Conservation (phyloP, 768 basidiomycete species). For the Boletus sp. region DNA sequence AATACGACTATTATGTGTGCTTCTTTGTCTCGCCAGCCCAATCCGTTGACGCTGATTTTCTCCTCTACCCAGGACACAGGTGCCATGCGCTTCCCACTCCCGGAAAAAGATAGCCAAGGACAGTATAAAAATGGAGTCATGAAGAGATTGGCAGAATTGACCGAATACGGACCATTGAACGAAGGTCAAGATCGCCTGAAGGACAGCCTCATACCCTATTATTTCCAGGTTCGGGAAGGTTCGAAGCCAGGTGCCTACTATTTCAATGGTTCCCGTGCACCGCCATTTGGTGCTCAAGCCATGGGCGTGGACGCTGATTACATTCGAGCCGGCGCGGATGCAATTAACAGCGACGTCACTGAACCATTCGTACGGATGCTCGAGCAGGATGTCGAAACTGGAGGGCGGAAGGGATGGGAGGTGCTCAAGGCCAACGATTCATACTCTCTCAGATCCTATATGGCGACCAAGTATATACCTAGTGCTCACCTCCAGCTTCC, state of each 20-base stretch:
- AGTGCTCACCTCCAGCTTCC: conserved; percentile 18
- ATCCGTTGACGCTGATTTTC: not conserved
- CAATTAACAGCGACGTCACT: conserved; percentile 13
- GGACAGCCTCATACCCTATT: conserved; percentile 25
- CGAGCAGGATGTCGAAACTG: conserved; percentile 18
- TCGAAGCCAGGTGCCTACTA: conserved; percentile 6
- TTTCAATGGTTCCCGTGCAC: conserved; percentile 2
- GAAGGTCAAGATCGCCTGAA: conserved; percentile 11
- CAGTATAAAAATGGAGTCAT: conserved; percentile 27
- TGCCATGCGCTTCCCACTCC: conserved; percentile 38
- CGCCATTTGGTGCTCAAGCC: conserved; percentile 5
- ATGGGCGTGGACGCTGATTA: conserved; percentile 11
- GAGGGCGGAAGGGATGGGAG: conserved; percentile 25
- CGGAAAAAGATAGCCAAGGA: conserved; percentile 13
- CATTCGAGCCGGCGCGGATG: conserved; percentile 19
- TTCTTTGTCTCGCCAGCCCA: not conserved
- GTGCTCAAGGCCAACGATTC: conserved; percentile 25
- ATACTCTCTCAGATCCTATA: conserved; percentile 25
- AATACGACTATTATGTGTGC: conserved; percentile 37
- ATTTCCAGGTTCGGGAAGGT: conserved; percentile 11
- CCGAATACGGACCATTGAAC: conserved; percentile 27
- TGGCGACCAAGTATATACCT: conserved; percentile 19
- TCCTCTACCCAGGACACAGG: conserved; percentile 29
- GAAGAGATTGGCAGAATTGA: conserved; percentile 33
- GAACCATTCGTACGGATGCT: conserved; percentile 20